Conservation (phyloP, 2,329 filamentous ascomycete species). For the Monilinia aucupariae region DNA sequence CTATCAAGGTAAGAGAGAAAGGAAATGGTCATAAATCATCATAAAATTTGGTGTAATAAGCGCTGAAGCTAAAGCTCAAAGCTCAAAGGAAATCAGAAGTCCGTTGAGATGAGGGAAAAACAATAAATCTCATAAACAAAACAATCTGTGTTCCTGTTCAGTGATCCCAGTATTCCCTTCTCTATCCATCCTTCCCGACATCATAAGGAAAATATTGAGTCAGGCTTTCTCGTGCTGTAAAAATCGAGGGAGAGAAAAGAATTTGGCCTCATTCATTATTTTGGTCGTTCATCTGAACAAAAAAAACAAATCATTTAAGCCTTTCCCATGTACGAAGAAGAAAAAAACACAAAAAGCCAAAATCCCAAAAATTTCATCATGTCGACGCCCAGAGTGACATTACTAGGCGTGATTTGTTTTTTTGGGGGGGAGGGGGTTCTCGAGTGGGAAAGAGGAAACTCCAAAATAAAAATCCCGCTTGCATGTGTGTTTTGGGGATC, state of each 20-base stretch:
- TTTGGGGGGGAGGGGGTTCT: no score
- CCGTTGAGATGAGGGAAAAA: not conserved
- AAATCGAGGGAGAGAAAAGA: not conserved
- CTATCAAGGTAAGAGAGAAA: not conserved
- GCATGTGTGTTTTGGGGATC: conserved; percentile 33
- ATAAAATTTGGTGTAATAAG: conserved; percentile 6
- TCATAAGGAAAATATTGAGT: conserved; percentile 9
- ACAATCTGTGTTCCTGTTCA: not conserved
- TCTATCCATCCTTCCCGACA: conserved; percentile 12
- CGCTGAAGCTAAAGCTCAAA: not conserved
- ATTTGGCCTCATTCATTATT: conserved; percentile 13
- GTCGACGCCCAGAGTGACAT: conserved; percentile 32
- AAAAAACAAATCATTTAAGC: conserved; percentile 17
- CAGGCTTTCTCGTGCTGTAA: conserved; percentile 7
- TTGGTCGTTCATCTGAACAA: conserved; percentile 14
- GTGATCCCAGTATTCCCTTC: conserved; percentile 14
- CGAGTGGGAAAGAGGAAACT: conserved; percentile 14
- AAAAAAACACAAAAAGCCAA: conserved; percentile 3
- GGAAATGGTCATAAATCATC: conserved; percentile 15
- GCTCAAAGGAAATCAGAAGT: conserved; percentile 5
- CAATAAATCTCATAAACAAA: conserved; percentile 5
- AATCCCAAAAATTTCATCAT: conserved; percentile 12
- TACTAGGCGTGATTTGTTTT: conserved; percentile 28
- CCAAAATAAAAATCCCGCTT: conserved; percentile 17
- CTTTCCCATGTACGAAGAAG: conserved; percentile 16